A percentile compares a stretch with the other conserved stretches of the same genome.
Evolutionary conservation across 768 basidiomycete species (phyloP).

Genomic region (Xerocomus potaroensis): DNA sequence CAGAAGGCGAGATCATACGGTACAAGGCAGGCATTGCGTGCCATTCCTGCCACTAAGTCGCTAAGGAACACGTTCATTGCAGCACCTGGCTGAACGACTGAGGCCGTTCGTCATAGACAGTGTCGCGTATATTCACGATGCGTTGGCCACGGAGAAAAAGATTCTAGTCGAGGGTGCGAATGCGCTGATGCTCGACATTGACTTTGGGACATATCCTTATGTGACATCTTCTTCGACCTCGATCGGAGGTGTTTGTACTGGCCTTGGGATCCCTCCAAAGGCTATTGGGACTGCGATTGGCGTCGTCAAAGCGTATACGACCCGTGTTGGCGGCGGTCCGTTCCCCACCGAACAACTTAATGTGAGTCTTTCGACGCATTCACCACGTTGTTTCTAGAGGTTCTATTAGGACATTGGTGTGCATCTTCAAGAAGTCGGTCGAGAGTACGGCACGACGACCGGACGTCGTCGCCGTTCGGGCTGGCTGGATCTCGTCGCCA

Average conservation of each 20-base stretch:
- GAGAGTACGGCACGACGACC: conserved; percentile 89
- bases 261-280: conserved; percentile 94
- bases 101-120: conserved; percentile 89
- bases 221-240: conserved; percentile 94
- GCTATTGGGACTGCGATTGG: conserved; percentile 83
- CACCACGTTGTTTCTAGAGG: neutral
- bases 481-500: conserved; percentile 95
- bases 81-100: conserved; percentile 82
- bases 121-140: conserved; percentile 77
- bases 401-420: conserved; percentile 63
- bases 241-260: conserved; percentile 95
- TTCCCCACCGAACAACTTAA: conserved; percentile 96
- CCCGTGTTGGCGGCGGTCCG: conserved; percentile 96
- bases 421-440: conserved; percentile 90
- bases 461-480: conserved; percentile 91
- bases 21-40: conserved; percentile 67
- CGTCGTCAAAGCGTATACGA: conserved; percentile 97
- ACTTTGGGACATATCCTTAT: conserved; percentile 97
- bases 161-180: conserved; percentile 97
- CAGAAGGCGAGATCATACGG: conserved; percentile 89
- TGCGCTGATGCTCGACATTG: conserved; percentile 96
- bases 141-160: conserved; percentile 68
- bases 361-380: conserved; percentile 40
- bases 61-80: neutral
- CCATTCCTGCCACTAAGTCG: neutral